Evolutionary conservation across 768 basidiomycete genomes (phyloP), one percentile per base, ranked within the genome.

Genomic region (Psilocybe subaeruginosa): DNA sequence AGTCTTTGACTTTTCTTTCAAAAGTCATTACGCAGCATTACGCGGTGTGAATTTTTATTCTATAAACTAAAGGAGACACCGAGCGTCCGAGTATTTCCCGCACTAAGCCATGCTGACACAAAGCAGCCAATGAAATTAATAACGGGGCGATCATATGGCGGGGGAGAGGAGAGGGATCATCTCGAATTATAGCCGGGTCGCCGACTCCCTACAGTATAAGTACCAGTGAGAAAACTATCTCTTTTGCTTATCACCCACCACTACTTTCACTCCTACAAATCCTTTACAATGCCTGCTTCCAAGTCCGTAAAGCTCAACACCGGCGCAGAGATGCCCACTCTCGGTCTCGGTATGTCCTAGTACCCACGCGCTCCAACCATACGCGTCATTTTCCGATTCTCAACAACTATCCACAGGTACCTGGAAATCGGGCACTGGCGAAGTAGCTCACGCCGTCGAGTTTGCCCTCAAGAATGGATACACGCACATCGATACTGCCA

Each of bases 401-500:
- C 27, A 30, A 35, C 8, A 45, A 33, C 31, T 59, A 45, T 39
- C 41, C 55, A 30, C 56, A 87, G 89, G 90, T n/a, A 92, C 92
- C 50, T 93, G 91, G 92, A 87, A 89, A 68, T 87, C 88, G 52
- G 64, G 78, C 58, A 86, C 91, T 3, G 91, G 89, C 51, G 80
- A 80, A 41, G 92, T 93, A 59, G 85, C 85, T 66, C 74, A 83
- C 43, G 93, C 93, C 19, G 93, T 95, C 56, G 83, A 87, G 66
- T 79, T 78, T 66, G 93, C 93, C 0, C 76, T 96, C 65, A 86
- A 80, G 69, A 77, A 78, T 47, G 94, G 93, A 3, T 95, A 95
- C 80, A 84, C 68, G 72, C 88, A 82, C 69, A 86, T 88, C 70
- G 89, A 89, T 71, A 91, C 87, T 57, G 90, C 89, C 8, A 76